Evolutionary conservation across 768 basidiomycete genomes (phyloP).

Genomic region (Rhodotorula babjevae): DNA sequence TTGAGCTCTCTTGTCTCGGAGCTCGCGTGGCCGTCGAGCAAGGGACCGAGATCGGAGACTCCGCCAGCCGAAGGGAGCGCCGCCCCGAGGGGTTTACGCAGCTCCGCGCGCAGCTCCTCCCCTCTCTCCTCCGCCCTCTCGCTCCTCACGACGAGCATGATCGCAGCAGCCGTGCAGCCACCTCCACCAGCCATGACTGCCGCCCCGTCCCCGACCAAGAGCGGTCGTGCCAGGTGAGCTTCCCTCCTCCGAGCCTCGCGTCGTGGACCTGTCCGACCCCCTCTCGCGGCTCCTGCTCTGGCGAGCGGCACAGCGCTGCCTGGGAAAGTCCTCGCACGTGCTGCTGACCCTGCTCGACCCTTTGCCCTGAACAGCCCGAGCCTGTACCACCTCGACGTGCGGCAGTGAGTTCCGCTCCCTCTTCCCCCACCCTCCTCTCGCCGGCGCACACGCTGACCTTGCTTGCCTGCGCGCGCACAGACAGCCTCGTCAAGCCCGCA

Average conservation of each 20-base stretch:
- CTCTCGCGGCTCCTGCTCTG: too few species aligned
- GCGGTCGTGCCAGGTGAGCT: neutral
- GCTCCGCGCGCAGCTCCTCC: neutral
- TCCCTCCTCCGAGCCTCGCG: too few species aligned
- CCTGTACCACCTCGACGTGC: constrained; percentile 6
- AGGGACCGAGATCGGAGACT: too few species aligned
- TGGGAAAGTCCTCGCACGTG: too few species aligned
- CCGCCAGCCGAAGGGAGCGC: too few species aligned
- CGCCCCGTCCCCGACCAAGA: neutral
- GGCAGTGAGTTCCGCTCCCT: neutral
- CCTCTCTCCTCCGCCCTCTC: neutral
- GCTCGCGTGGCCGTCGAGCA: too few species aligned
- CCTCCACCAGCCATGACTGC: neutral
- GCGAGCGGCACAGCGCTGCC: neutral
- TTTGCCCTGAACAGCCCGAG: neutral
- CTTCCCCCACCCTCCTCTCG: neutral
- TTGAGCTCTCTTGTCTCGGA: too few species aligned
- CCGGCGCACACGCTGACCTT: neutral
- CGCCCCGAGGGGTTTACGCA: too few species aligned
- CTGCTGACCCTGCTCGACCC: too few species aligned
- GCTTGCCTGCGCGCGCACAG: neutral
- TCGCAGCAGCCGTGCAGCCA: neutral
- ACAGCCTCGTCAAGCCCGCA: constrained; percentile 25
- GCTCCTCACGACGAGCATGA: too few species aligned
- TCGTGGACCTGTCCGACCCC: too few species aligned